Evolutionary conservation across 2,329 filamentous ascomycete species (phyloP).

Genomic region (Alternaria arbusti): DNA sequence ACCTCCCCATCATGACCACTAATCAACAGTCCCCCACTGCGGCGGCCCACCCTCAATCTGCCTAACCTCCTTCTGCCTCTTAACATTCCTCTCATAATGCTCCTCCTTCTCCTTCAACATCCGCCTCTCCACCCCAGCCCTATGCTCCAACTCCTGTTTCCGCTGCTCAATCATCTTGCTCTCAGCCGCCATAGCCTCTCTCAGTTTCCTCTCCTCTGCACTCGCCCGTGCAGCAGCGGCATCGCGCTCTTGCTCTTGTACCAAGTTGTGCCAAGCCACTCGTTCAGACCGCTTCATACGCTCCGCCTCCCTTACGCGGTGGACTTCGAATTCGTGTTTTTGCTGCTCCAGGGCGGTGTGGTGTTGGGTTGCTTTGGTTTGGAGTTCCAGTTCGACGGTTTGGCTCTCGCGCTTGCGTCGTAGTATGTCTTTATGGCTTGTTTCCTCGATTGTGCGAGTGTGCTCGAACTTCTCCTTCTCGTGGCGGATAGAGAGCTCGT

Average conservation of each 20-base stretch:
- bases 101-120: constrained; percentile 44
- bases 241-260: constrained; percentile 40
- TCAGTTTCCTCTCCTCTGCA: constrained; percentile 32
- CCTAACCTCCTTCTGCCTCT: constrained; percentile 39
- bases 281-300: constrained; percentile 41
- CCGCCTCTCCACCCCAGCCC: constrained; percentile 31
- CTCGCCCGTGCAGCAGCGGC: constrained; percentile 23
- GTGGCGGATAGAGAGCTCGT: constrained; percentile 35
- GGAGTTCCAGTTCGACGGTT: constrained; percentile 31
- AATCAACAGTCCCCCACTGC: constrained; percentile 41
- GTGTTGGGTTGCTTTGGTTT: constrained; percentile 25
- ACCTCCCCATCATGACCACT: not conserved
- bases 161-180: constrained; percentile 29
- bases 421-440: constrained; percentile 33
- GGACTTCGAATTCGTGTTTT: constrained; percentile 41
- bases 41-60: constrained; percentile 33
- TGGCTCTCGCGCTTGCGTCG: constrained; percentile 37
- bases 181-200: constrained; percentile 23
- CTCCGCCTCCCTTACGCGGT: constrained; percentile 39
- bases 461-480: constrained; percentile 38
- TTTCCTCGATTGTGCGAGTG: constrained; percentile 36
- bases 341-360: constrained; percentile 33
- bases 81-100: constrained; percentile 41
- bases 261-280: constrained; percentile 36
- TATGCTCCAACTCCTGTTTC: constrained; percentile 36